phyloP scores from a whole-genome alignment of 257 asterid species.

The Solanum rostratum region DNA sequence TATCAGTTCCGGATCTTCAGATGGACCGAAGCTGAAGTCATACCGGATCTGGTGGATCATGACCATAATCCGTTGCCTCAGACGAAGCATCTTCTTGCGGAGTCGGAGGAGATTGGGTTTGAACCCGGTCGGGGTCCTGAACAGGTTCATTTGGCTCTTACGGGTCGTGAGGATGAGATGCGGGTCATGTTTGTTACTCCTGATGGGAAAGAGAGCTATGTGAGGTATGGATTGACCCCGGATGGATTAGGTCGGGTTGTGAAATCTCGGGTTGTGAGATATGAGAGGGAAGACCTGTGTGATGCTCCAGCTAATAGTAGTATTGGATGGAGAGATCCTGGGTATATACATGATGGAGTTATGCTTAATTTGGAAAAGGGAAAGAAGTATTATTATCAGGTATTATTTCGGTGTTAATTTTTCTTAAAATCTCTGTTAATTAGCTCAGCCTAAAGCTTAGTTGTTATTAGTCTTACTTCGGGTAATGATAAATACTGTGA shows the following conservation, averaged over 20 bases:
- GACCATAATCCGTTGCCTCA: slow-evolving; percentile 84
- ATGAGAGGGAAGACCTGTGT: slow-evolving; percentile 85
- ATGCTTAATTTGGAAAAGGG: slow-evolving; percentile 52
- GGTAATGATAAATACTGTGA: background rate
- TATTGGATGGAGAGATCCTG: slow-evolving; percentile 95
- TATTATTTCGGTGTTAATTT: background rate
- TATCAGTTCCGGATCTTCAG: slow-evolving; percentile 83
- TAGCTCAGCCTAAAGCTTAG: background rate
- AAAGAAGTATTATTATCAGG: slow-evolving; percentile 68
- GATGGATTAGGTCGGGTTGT: slow-evolving; percentile 27
- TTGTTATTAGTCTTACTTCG: background rate
- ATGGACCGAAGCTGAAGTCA: slow-evolving; percentile 62
- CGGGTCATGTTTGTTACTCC: slow-evolving; percentile 90
- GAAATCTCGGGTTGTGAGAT: slow-evolving; percentile 40
- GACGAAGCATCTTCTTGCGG: slow-evolving; percentile 57
- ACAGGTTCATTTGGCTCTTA: slow-evolving; percentile 75
- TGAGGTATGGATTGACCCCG: slow-evolving; percentile 51
- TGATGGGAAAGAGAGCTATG: slow-evolving; percentile 54
- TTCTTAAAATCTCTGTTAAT: background rate
- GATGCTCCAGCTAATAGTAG: slow-evolving; percentile 74
- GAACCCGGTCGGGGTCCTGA: slow-evolving; percentile 64
- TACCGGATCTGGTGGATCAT: slow-evolving; percentile 54
- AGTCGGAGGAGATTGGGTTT: slow-evolving; percentile 43
- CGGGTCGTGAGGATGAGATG: slow-evolving; percentile 77
- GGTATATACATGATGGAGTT: slow-evolving; percentile 78